A percentile compares a stretch with the other conserved stretches of the same genome.
Conservation (phyloP, 73 alveolate species). For the Tetrahymena malaccensis region DNA sequence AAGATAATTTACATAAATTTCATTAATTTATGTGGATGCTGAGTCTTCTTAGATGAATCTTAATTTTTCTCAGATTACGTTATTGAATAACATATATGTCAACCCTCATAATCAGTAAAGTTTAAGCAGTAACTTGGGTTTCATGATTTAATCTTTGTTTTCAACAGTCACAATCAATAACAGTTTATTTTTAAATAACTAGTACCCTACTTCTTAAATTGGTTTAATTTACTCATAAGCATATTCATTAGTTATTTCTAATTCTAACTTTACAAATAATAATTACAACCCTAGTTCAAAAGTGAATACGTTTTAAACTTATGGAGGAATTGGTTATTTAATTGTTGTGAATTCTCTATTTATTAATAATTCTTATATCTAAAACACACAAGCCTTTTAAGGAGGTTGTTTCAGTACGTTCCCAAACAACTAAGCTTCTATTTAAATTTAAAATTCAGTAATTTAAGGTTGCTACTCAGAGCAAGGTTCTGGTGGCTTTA, state of each 20-base stretch:
- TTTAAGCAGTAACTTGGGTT: not conserved
- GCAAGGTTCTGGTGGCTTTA: not conserved
- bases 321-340: not conserved
- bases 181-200: not conserved
- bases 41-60: not conserved
- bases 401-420: not conserved
- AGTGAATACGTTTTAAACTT: not conserved
- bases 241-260: not conserved
- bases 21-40: not conserved
- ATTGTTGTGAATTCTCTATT: not conserved
- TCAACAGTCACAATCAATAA: not conserved
- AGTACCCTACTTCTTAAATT: not conserved
- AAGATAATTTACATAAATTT: not conserved
- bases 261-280: not conserved
- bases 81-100: not conserved
- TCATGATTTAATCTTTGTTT: not conserved
- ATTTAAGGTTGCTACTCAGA: not conserved
- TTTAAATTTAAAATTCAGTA: not conserved
- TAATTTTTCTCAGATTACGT: not conserved
- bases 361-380: not conserved
- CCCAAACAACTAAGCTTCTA: not conserved
- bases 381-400: not conserved
- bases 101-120: not conserved
- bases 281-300: not conserved
- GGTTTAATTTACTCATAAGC: not conserved